Percentiles rank a stretch among this genome's conserved stretches.
phyloP scores from a whole-genome alignment of 306 rosid species.

The Ochetophila trinervis region DNA sequence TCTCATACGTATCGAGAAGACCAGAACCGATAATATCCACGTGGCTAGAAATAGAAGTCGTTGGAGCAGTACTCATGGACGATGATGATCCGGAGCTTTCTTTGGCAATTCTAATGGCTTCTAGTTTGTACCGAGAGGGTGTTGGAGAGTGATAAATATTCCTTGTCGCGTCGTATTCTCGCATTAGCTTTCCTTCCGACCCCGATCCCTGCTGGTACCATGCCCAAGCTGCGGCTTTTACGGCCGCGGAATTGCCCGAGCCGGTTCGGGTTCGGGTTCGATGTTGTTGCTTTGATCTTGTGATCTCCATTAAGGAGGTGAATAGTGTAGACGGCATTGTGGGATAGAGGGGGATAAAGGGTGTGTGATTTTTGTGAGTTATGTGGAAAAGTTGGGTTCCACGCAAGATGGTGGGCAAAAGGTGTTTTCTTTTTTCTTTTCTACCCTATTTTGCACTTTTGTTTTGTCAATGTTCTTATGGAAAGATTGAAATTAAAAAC shows the following conservation, averaged over 20 bases:
- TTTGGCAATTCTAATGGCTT: conserved; percentile 37
- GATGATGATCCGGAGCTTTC: not conserved
- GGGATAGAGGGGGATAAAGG: not conserved
- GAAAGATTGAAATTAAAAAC: not conserved
- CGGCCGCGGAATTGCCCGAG: conserved; percentile 27
- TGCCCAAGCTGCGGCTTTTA: conserved; percentile 93
- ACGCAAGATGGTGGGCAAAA: conserved; percentile 23
- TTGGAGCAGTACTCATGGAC: not conserved
- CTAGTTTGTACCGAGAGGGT: conserved; percentile 75
- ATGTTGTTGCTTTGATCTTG: conserved; percentile 12
- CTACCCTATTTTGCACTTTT: not conserved
- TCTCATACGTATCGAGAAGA: conserved; percentile 65
- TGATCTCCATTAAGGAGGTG: conserved; percentile 32
- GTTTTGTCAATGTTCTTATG: not conserved
- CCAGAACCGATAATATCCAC: conserved; percentile 2
- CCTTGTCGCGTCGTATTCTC: conserved; percentile 36
- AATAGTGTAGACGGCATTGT: conserved; percentile 2
- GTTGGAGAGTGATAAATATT: conserved; percentile 12
- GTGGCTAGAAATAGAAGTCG: not conserved
- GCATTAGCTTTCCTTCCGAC: conserved; percentile 36
- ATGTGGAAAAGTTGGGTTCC: conserved; percentile 52
- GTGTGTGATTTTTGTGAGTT: not conserved
- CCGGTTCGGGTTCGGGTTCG: not conserved
- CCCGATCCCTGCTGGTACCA: conserved; percentile 66
- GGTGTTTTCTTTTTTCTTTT: not conserved